Percentiles rank a stretch among this genome's conserved stretches.
Evolutionary conservation across 139 green algal species (phyloP).

Genomic region (Chlamydomonas urium): DNA sequence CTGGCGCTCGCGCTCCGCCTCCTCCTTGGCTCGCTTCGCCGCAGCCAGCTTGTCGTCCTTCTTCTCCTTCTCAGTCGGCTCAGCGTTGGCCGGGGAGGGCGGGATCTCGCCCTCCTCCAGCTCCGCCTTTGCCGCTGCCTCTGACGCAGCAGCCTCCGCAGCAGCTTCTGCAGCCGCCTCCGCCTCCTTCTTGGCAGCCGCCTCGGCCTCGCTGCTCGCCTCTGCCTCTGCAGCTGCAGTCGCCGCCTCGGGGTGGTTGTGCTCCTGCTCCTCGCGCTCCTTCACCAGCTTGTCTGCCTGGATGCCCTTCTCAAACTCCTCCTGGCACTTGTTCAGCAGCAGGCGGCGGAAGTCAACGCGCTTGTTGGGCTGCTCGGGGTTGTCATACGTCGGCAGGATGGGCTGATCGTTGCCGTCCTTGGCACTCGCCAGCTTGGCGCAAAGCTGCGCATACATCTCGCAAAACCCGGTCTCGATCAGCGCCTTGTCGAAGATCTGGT

Average conservation of each 20-base stretch:
- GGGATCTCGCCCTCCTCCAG: conserved; percentile 53
- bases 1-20: not conserved
- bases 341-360: conserved; percentile 75
- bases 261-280: conserved; percentile 50
- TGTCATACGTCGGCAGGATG: conserved; percentile 7
- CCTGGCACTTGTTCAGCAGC: conserved; percentile 98
- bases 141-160: not conserved
- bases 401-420: conserved; percentile 5
- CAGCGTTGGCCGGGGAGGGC: not conserved
- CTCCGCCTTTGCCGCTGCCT: conserved; percentile 21
- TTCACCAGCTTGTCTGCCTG: conserved; percentile 10
- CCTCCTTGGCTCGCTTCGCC: not conserved
- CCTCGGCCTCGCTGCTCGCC: not conserved
- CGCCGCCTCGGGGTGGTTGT: conserved; percentile 4
- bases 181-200: not conserved
- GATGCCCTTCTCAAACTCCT: conserved; percentile 85
- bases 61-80: not conserved
- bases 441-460: conserved; percentile 78
- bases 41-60: not conserved
- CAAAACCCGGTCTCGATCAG: conserved; percentile 93
- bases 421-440: not conserved
- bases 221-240: not conserved
- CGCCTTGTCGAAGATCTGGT: conserved; percentile 97
- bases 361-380: conserved; percentile 13
- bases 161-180: not conserved